Evolutionary conservation across 768 basidiomycete genomes (phyloP).

Genomic region (Coprinellus aureogranulatus): DNA sequence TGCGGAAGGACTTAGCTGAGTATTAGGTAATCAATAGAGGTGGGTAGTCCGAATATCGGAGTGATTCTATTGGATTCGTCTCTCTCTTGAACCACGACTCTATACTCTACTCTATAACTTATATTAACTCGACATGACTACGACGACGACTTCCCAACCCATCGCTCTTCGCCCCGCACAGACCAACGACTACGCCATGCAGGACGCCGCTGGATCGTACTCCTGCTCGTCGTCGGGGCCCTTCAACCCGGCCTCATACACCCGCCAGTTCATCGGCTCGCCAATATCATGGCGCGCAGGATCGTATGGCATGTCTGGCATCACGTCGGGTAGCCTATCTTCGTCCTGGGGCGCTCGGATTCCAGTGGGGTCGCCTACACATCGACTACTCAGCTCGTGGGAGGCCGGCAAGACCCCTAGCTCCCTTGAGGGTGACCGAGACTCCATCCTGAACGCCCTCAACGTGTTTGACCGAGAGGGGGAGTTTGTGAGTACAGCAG

Average conservation of each 20-base stretch:
- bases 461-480: slow-evolving; percentile 67
- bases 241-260: slow-evolving; percentile 69
- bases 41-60: not conserved
- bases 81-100: not conserved
- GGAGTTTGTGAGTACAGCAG: slow-evolving; percentile 56
- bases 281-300: slow-evolving; percentile 70
- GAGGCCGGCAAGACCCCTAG: slow-evolving; percentile 38
- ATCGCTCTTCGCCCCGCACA: slow-evolving; percentile 43
- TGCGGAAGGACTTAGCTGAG: no score
- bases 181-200: slow-evolving; percentile 32
- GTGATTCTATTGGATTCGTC: not conserved
- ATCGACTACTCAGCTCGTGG: slow-evolving; percentile 19
- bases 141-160: slow-evolving; percentile 38
- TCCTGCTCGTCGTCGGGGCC: slow-evolving; percentile 39
- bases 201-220: slow-evolving; percentile 50
- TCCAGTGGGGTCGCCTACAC: slow-evolving; percentile 11
- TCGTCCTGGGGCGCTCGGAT: slow-evolving; percentile 54
- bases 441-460: slow-evolving; percentile 65
- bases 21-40: slow-evolving; percentile 11
- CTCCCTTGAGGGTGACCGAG: slow-evolving; percentile 51
- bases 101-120: slow-evolving; percentile 9
- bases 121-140: slow-evolving; percentile 13
- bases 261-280: slow-evolving; percentile 66
- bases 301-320: slow-evolving; percentile 53
- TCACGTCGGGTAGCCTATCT: slow-evolving; percentile 62